Base-by-base conservation (phyloP, 768 basidiomycete genomes). In the Scleroderma citrinum region DNA sequence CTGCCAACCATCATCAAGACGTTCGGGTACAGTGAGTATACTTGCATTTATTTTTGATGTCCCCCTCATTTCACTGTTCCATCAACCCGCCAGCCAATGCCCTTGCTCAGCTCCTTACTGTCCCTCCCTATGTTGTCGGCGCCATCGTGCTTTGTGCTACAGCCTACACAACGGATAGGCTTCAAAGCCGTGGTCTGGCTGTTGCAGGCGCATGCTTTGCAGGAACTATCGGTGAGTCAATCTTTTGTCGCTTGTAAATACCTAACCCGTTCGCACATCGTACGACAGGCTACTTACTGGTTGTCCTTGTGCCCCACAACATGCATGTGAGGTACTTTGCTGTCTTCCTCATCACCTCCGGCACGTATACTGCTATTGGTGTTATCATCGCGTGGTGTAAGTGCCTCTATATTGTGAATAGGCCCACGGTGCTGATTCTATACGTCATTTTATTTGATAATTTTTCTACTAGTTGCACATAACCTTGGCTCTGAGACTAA, bases 281-380 rank as follows among this genome's bases (percentile, higher is more conserved):
- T n/a, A n/a, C n/a, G n/a, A n/a, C 13, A 52, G 84, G 87, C 26
- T 89, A 87, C 57, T 59, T 87, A 29, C 61, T 89, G 23, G n/a
- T n/a, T n/a, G 63, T 86, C 13, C 67, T 74, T 2, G 78, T 82
- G 0, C 71, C 65, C 1, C 50, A 66, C 20, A 83, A 85, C 59
- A 66, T 71, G 13, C 80, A 79, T 31, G 84, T 73, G n/a, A 74
- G 80, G 20, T 91, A 89, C 58, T 90, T 90, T 57, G 83, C 85
- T 11, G 81, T 80, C 11, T 87, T 88, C 65, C 85, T 83, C 54
- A 82, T 90, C 54, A 83, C 82, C 0, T 77, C 80, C 46, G 86
- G 86, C 34, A 89, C 85, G 1, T 90, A 89, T n/a, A n/a, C n/a
- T n/a, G n/a, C n/a, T n/a, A n/a, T 89, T 54, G 87, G 85, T 1